Evolutionary conservation across 495 filamentous ascomycete species (phyloP).

Genomic region (Hypoxylon fuscum): DNA sequence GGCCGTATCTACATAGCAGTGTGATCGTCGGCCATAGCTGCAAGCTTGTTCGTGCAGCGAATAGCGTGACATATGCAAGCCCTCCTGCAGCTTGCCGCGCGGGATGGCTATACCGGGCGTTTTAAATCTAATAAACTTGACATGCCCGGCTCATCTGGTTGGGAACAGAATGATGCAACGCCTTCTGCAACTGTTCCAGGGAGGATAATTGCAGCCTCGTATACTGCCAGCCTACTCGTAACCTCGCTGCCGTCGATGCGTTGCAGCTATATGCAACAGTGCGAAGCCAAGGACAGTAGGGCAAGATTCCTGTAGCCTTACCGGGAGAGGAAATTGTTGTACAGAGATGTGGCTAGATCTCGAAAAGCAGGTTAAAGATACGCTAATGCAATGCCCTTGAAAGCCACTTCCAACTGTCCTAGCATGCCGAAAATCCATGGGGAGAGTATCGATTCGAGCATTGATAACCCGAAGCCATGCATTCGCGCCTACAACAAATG

Average conservation of each 20-base stretch:
- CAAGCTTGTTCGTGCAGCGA: slow-evolving; percentile 5
- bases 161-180: background rate
- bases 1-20: slow-evolving; percentile 5
- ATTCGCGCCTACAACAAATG: too few relatives aligned
- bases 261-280: background rate
- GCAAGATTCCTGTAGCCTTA: background rate
- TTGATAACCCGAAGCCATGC: too few relatives aligned
- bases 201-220: background rate
- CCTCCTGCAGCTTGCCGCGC: slow-evolving; percentile 25
- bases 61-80: slow-evolving; percentile 15
- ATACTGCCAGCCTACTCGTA: background rate
- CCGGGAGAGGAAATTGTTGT: background rate
- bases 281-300: background rate
- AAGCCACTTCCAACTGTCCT: background rate
- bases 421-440: too few relatives aligned
- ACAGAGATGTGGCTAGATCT: background rate
- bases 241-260: background rate
- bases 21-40: slow-evolving; percentile 16
- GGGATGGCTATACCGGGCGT: slow-evolving; percentile 19
- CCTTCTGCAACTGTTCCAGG: slow-evolving; percentile 1
- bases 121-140: slow-evolving; percentile 1
- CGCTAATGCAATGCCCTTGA: slow-evolving; percentile 1
- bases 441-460: too few relatives aligned
- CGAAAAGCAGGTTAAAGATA: background rate
- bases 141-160: background rate